Evolutionary conservation across 2,329 filamentous ascomycete species (phyloP).

Genomic region (Aspergillus latus): DNA sequence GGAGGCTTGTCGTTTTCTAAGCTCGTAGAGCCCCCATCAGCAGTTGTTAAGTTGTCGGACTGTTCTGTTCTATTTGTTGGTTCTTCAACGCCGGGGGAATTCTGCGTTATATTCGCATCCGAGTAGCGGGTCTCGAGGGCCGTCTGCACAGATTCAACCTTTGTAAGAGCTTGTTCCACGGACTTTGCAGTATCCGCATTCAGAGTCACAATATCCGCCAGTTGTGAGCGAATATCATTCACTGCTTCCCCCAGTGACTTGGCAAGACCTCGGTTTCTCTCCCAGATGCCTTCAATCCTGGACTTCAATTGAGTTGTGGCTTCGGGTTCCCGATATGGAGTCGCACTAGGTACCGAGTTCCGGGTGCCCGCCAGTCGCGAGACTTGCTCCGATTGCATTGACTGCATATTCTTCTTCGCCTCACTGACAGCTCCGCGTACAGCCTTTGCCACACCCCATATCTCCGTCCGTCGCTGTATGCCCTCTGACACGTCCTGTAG

Average conservation of each 20-base stretch:
- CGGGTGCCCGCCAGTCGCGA: slow-evolving; percentile 27
- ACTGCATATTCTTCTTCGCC: slow-evolving; percentile 48
- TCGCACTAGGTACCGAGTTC: slow-evolving; percentile 16
- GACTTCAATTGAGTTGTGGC: slow-evolving; percentile 29
- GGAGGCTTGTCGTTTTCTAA: slow-evolving; percentile 6
- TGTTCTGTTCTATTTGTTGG: slow-evolving; percentile 1
- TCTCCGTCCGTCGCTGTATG: slow-evolving; percentile 49
- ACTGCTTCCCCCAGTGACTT: slow-evolving; percentile 43
- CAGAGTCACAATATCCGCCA: slow-evolving; percentile 28
- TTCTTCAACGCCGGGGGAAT: slow-evolving; percentile 4
- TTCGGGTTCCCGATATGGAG: slow-evolving; percentile 17
- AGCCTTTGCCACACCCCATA: slow-evolving; percentile 51
- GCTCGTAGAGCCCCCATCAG: neutral
- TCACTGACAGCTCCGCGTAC: slow-evolving; percentile 50
- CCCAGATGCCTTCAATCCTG: slow-evolving; percentile 38
- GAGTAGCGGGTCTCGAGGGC: slow-evolving; percentile 44
- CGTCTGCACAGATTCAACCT: slow-evolving; percentile 44
- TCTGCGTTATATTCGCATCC: slow-evolving; percentile 22
- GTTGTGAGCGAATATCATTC: slow-evolving; percentile 39
- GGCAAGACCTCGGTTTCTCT: slow-evolving; percentile 43
- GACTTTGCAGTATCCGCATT: slow-evolving; percentile 29
- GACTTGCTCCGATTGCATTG: slow-evolving; percentile 42
- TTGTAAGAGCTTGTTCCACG: slow-evolving; percentile 40
- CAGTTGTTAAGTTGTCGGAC: neutral
- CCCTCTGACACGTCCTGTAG: slow-evolving; percentile 52